A percentile compares a stretch with the other conserved stretches of the same genome.
phyloP scores from a whole-genome alignment of 371 early-diverging fungal genomes.

The Mucor plumbeus region DNA sequence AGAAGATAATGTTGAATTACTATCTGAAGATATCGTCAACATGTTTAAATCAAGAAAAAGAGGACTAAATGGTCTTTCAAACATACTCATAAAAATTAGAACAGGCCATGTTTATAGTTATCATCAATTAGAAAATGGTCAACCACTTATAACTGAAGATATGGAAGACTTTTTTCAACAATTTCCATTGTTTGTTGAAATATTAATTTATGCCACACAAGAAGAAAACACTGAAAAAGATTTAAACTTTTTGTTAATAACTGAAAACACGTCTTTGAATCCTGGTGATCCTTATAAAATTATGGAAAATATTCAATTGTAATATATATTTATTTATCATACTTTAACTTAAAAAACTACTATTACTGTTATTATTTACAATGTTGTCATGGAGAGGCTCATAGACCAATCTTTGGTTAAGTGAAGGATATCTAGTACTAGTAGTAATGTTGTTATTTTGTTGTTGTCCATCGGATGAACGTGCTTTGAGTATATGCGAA shows the following conservation, averaged over 20 bases:
- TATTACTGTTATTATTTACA: neutral
- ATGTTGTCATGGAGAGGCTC: neutral
- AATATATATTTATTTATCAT: slow-evolving; percentile 3
- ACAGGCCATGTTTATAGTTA: slow-evolving; percentile 44
- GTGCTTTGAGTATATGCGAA: neutral
- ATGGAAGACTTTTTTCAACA: slow-evolving; percentile 51
- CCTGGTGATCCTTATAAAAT: slow-evolving; percentile 36
- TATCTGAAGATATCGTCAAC: slow-evolving; percentile 42
- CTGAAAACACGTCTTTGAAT: slow-evolving; percentile 41
- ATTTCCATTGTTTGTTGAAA: slow-evolving; percentile 47
- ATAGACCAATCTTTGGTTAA: neutral
- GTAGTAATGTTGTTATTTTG: neutral
- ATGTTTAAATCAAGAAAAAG: slow-evolving; percentile 36
- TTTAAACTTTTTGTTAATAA: slow-evolving; percentile 28
- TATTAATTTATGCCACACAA: slow-evolving; percentile 34
- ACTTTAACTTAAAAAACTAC: neutral
- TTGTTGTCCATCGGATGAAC: neutral
- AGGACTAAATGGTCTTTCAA: slow-evolving; percentile 31
- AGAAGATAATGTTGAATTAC: slow-evolving; percentile 42
- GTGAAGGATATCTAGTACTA: neutral
- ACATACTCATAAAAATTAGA: slow-evolving; percentile 40
- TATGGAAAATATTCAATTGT: slow-evolving; percentile 36
- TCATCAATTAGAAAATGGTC: slow-evolving; percentile 43
- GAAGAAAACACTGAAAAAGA: slow-evolving; percentile 18
- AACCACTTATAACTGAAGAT: slow-evolving; percentile 43